Base-by-base conservation (phyloP, 108 stramenopile genomes). In the Skeletonema menzelii region DNA sequence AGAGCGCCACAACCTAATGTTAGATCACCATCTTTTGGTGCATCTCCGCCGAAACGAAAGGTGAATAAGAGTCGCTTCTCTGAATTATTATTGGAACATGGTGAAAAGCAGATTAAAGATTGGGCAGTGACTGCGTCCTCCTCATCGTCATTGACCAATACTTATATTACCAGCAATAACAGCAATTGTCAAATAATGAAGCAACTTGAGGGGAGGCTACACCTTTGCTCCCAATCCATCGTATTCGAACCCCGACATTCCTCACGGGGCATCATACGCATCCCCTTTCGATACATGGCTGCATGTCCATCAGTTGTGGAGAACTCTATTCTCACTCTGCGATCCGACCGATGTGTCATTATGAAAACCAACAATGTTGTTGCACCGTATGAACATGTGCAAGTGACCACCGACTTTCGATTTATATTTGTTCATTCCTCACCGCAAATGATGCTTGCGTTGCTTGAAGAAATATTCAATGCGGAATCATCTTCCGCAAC, bases 171-270 rank as follows among this genome's bases (percentile, higher is more conserved):
- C 32, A 38, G 30, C n/a, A 55, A 46, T 65, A 47, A 30, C 27
- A 42, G 27, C 30, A 69, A 57, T 15, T 44, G 28, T 60, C 59
- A 56, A 63, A 87, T 93, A 63, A 87, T 93, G 84, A 87, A 79
- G 24, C 79, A 85, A 56, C 86, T 86, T 28, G 83, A 87, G 56
- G 94, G 91, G 15, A 80, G 94, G 19, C 30, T 95, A 31, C 87
- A 89, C 56, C 72, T 95, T 11, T 95, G 94, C 63, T 82, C 85
- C 8, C 77, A 81, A 61, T 90, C 89, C 4, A 38, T 95, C 26
- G 81, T 95, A 20, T 92, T 95, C 65, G 94, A 95, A 75, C 94
- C 94, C n/a, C 68, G 82, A 24, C 88, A 92, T 73, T 40, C 67
- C 27, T 67, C 79, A 19, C 66, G 88, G 56, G 80, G 83, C 1